Percentiles rank a stretch among this genome's conserved stretches.
phyloP scores from a whole-genome alignment of 495 filamentous ascomycete species.

The Xylaria telfairii region DNA sequence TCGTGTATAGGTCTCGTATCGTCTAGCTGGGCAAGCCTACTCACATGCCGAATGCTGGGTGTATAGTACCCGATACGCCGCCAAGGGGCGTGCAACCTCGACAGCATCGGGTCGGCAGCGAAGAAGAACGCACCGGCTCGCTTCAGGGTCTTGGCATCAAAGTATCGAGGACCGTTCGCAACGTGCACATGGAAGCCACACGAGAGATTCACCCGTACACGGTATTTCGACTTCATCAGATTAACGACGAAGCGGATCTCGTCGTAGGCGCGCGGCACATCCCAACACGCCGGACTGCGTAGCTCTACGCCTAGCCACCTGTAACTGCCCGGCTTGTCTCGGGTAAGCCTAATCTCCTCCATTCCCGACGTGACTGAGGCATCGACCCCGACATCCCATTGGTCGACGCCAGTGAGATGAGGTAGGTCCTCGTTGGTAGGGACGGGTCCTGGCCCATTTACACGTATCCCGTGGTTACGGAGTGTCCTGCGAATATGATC shows the following conservation, averaged over 20 bases:
- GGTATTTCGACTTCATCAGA: slow-evolving; percentile 35
- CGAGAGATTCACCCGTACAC: slow-evolving; percentile 39
- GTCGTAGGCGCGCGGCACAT: slow-evolving; percentile 21
- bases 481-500: slow-evolving; percentile 27
- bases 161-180: slow-evolving; percentile 38
- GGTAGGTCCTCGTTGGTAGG: neutral
- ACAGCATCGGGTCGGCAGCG: slow-evolving; percentile 46
- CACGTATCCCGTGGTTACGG: slow-evolving; percentile 25
- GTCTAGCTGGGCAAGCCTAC: slow-evolving; percentile 22
- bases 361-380: neutral
- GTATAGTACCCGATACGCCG: slow-evolving; percentile 19
- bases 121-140: slow-evolving; percentile 45
- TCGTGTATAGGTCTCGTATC: neutral
- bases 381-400: slow-evolving; percentile 28
- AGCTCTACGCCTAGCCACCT: slow-evolving; percentile 31
- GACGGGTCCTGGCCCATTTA: neutral
- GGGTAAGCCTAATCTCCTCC: neutral
- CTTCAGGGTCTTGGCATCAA: slow-evolving; percentile 35
- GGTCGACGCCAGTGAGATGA: slow-evolving; percentile 11
- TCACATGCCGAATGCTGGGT: slow-evolving; percentile 24
- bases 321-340: slow-evolving; percentile 15
- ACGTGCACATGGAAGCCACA: slow-evolving; percentile 50
- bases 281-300: slow-evolving; percentile 33
- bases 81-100: slow-evolving; percentile 43
- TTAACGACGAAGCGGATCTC: slow-evolving; percentile 31